A percentile compares a stretch with the other conserved stretches of the same genome.
phyloP scores from a whole-genome alignment of 225 moss, liverwort and hornwort genomes.

The Pleurozium schreberi region DNA sequence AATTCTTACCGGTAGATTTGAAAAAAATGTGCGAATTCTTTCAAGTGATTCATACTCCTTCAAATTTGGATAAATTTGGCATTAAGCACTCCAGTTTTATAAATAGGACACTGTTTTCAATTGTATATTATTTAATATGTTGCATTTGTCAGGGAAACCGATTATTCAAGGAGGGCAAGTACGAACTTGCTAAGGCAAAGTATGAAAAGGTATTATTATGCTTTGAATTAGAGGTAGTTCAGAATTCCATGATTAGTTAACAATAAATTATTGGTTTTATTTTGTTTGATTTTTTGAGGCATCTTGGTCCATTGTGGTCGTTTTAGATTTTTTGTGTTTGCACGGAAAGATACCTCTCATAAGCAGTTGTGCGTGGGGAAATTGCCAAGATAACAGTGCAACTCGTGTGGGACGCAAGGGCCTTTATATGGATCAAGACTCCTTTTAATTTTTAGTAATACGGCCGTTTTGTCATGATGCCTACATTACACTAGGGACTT shows the following conservation, averaged over 20 bases:
- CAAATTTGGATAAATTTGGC: too few relatives aligned
- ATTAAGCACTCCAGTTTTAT: too few relatives aligned
- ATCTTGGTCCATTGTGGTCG: not conserved
- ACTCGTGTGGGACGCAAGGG: not conserved
- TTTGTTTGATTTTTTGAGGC: not conserved
- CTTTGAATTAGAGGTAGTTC: not conserved
- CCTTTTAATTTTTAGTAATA: not conserved
- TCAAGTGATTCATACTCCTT: too few relatives aligned
- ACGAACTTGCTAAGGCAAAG: conserved; percentile 78
- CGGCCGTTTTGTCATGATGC: not conserved
- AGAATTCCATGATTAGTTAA: not conserved
- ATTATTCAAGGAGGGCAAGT: too few relatives aligned
- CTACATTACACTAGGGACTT: not conserved
- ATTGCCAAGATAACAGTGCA: not conserved
- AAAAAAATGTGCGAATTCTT: too few relatives aligned
- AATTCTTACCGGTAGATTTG: too few relatives aligned
- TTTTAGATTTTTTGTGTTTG: not conserved
- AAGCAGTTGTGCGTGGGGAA: not conserved
- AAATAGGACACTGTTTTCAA: too few relatives aligned
- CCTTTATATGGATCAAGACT: not conserved
- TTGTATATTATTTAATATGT: too few relatives aligned
- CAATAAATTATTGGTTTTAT: not conserved
- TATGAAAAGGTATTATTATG: conserved; percentile 66
- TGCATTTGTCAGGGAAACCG: too few relatives aligned
- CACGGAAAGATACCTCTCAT: not conserved